A percentile compares a stretch with the other conserved stretches of the same genome.
Evolutionary conservation across 495 filamentous ascomycete genomes (phyloP).

Genomic region (Pyrenula aspistea): DNA sequence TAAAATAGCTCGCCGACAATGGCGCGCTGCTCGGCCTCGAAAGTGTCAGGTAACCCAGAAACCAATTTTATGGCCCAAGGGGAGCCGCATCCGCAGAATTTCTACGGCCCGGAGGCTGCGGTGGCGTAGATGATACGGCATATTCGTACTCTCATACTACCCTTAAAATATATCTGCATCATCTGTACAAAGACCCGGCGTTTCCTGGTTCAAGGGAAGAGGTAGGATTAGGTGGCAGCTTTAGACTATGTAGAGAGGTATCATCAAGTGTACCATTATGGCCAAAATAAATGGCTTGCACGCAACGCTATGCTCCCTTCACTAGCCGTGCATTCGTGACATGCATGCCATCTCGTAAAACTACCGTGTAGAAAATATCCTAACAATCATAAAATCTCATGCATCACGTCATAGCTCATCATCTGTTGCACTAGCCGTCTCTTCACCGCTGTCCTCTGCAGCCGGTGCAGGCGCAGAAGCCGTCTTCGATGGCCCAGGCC

Average conservation of each 20-base stretch:
- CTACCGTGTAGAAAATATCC: no score
- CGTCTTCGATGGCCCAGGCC: not conserved
- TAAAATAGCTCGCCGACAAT: slow-evolving; percentile 76
- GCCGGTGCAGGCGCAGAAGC: no score
- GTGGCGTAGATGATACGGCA: no score
- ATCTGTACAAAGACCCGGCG: not conserved
- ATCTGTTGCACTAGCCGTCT: slow-evolving; percentile 34
- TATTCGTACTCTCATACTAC: no score
- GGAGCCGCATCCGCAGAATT: slow-evolving; percentile 37
- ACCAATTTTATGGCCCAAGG: slow-evolving; percentile 84
- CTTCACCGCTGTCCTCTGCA: slow-evolving; percentile 13
- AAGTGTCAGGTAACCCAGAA: slow-evolving; percentile 53
- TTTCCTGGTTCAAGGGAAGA: not conserved
- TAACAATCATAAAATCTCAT: no score
- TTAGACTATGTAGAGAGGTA: not conserved
- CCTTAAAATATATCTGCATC: no score
- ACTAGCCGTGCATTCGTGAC: no score
- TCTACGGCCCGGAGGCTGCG: slow-evolving; percentile 24
- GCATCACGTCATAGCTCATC: slow-evolving; percentile 28
- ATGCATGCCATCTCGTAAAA: no score
- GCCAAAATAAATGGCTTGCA: not conserved
- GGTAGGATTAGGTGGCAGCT: not conserved
- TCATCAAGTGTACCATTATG: not conserved
- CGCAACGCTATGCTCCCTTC: no score
- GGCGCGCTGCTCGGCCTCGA: slow-evolving; percentile 86